phyloP scores from a whole-genome alignment of 306 rosid genomes.

The Sphenostylis stenocarpa region DNA sequence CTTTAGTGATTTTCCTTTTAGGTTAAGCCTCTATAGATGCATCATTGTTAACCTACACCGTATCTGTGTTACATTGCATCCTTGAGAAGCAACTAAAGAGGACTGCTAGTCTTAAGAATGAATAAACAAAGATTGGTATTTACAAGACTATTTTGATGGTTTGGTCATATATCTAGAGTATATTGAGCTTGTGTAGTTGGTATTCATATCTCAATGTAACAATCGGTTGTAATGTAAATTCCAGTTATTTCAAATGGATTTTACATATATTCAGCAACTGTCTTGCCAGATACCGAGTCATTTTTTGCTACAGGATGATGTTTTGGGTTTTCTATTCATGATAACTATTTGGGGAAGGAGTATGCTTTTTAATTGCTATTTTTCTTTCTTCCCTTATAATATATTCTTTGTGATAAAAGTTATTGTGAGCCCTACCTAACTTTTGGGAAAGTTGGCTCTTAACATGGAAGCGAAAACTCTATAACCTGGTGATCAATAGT shows the following conservation, averaged over 20 bases:
- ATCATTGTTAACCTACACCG: not conserved
- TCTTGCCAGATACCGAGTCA: not conserved
- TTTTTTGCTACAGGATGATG: not conserved
- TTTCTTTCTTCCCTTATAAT: not conserved
- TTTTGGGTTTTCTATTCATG: constrained; percentile 10
- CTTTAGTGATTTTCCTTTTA: constrained; percentile 10
- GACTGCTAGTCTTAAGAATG: not conserved
- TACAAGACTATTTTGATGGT: constrained; percentile 18
- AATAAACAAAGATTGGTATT: constrained; percentile 16
- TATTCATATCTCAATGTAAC: not conserved
- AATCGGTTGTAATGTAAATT: not conserved
- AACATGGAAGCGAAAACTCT: not conserved
- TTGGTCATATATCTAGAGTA: constrained; percentile 12
- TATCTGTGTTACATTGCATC: constrained; percentile 14
- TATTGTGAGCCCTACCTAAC: not conserved
- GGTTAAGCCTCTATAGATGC: not conserved
- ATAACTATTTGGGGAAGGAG: not conserved
- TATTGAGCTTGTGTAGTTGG: constrained; percentile 12
- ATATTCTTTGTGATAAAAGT: not conserved
- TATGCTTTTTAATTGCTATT: constrained; percentile 9
- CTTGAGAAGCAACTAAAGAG: constrained; percentile 16
- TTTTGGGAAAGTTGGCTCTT: constrained; percentile 2
- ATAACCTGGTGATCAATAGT: not conserved
- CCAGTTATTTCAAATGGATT: not conserved
- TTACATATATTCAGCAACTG: not conserved